Evolutionary conservation across 2,329 filamentous ascomycete genomes (phyloP), one percentile per base, ranked within the genome.

Genomic region (Huntiella bhutanensis): DNA sequence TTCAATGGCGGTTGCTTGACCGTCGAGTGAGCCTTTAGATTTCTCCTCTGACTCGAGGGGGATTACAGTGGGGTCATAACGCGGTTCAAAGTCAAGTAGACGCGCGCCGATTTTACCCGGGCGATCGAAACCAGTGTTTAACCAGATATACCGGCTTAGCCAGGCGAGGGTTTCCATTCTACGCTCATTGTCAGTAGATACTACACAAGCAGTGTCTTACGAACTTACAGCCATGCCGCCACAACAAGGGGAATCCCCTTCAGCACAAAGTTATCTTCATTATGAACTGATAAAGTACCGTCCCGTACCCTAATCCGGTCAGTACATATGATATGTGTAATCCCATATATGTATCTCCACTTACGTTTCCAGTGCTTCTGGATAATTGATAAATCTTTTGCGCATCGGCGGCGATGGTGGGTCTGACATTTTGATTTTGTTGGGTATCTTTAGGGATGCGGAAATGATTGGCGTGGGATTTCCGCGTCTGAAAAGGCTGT

Each of bases 81-180:
- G 59, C 2, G 65, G 65, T 51, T 66, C 65, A 42, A 59, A 71
- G 43, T 70, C 61, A 41, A 73, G 63, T 28, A 84, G 57, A 12
- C 58, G 62, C 15, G 67, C 59, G 17, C 64, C 63, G 48, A 75
- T 67, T 33, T 68, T 62, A 41, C 72, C 71, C 36, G 83, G 62
- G 4, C 62, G 60, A 41, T 61, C 63, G 55, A 84, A 82, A 35
- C 76, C 76, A 15, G 76, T 75, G 57, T 77, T 77, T 35, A 61
- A 61, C 74, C 75, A 82, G 52, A 79, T 65, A 44, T 66, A 56
- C 49, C 64, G 65, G 42, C 75, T 69, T 6, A 80, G 49, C 41
- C 71, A 64, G 15, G 64, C 62, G 12, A 78, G 55, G 43, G 66
- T 69, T 39, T 75, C 67, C 53, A 80, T 66, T 8, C 70, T 74